Evolutionary conservation across 129 eudicot genomes (phyloP), one percentile per base, ranked within the genome.

Genomic region (Escallonia rubra): DNA sequence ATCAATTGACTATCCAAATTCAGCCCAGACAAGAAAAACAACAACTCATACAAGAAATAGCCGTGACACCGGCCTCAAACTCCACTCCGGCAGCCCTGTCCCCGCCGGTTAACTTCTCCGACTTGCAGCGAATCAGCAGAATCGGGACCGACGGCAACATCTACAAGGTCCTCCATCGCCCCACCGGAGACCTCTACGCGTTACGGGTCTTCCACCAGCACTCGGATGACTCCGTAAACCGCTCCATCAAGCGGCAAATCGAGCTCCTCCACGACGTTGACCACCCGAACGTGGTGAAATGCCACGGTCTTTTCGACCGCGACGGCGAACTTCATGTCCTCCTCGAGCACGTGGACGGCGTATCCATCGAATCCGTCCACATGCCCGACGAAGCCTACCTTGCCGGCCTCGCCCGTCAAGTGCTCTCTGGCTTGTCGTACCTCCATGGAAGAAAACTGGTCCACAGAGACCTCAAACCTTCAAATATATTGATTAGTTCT

Each of bases 61-160:
- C 34, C 34, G 1, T 23, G 34, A 23, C 34, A 23, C 16, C 78
- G 9, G 53, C 72, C 12, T 16, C 83, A 42, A 48, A 38, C 15
- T 13, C 57, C 55, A 8, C 51, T 41, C 59, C 63, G 57, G 45
- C 67, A 66, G 11, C 47, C 7, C 7, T 61, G 15, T n/a, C 45
- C 40, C 72, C 74, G 7, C 67, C 54, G 7, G 10, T 89, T 5
- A 66, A 63, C 69, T 66, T 87, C 74, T 77, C 91, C 14, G 91
- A 87, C 12, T 79, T 90, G 14, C 87, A 87, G 73, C 83, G 89
- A 1, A 49, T 81, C 70, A 87, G 81, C 83, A 78, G 97, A 13
- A 83, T 90, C 83, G 97, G 97, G 4, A 69, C 79, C 70, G 97
- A 95, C 58, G 97, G 97, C n/a, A 90, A 95, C 2, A 95, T 90